Evolutionary conservation across 768 basidiomycete genomes (phyloP).

Genomic region (Xerocomellus dryophilus): DNA sequence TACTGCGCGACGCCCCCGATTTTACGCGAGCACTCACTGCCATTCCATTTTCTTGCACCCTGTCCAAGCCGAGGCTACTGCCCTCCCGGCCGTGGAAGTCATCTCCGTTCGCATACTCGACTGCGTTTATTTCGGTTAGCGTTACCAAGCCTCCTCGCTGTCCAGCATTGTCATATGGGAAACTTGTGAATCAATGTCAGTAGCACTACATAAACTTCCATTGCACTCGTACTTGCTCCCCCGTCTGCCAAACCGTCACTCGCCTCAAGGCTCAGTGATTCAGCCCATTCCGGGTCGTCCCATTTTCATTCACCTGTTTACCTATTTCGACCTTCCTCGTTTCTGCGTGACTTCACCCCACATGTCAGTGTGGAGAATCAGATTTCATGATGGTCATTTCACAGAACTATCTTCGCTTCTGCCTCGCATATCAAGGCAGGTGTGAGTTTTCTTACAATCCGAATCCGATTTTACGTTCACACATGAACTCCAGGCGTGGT

Average conservation of each 20-base stretch:
- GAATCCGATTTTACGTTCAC: slow-evolving; percentile 20
- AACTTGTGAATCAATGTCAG: slow-evolving; percentile 7
- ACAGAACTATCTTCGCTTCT: slow-evolving; percentile 18
- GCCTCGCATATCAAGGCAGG: slow-evolving; percentile 27
- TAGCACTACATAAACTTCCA: slow-evolving; percentile 5
- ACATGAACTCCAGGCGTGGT: slow-evolving; percentile 3
- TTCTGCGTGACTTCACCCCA: slow-evolving; percentile 27
- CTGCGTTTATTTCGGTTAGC: slow-evolving; percentile 9
- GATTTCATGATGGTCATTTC: slow-evolving; percentile 20
- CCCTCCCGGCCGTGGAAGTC: slow-evolving; percentile 5
- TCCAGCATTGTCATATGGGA: neutral
- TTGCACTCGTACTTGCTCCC: neutral
- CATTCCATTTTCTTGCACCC: neutral
- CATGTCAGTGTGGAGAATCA: slow-evolving; percentile 27
- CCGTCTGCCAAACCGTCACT: slow-evolving; percentile 10
- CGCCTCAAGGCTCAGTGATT: neutral
- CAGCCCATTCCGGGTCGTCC: slow-evolving; percentile 1
- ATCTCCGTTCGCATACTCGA: slow-evolving; percentile 15
- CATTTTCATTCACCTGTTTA: slow-evolving; percentile 8
- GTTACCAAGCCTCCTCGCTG: neutral
- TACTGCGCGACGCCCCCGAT: neutral
- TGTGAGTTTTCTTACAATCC: slow-evolving; percentile 10
- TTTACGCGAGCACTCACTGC: slow-evolving; percentile 5
- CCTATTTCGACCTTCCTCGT: slow-evolving; percentile 15
- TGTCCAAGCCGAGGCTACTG: neutral